These are phyloP conservation scores for Rhizopus arrhizus DNA, from an alignment of 371 early-diverging fungal genomes.

Conservation along the genomic window DNA sequence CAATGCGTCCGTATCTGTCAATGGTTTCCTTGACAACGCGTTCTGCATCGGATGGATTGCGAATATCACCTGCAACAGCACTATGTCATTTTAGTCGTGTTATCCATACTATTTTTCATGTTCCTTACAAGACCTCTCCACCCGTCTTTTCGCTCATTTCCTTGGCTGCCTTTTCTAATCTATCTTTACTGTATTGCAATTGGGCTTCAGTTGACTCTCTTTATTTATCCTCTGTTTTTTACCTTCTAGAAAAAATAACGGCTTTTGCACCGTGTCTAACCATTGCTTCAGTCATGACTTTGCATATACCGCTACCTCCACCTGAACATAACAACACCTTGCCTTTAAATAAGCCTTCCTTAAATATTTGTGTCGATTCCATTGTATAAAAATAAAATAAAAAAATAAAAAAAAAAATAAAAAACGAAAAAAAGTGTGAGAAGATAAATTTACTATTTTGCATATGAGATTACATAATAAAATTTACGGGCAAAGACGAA, in stretches of 20 bases:
- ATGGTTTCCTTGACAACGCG: slow-evolving; percentile 64
- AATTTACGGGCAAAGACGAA: neutral
- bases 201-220: neutral
- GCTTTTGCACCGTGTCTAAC: slow-evolving; percentile 76
- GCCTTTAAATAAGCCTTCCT: slow-evolving; percentile 44
- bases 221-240: slow-evolving; percentile 6
- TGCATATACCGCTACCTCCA: slow-evolving; percentile 76
- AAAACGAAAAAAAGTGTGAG: slow-evolving; percentile 4
- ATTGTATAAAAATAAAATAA: neutral
- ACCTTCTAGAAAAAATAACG: slow-evolving; percentile 68
- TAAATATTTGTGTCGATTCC: slow-evolving; percentile 51
- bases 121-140: slow-evolving; percentile 45
- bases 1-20: slow-evolving; percentile 73
- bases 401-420: neutral
- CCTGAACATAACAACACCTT: slow-evolving; percentile 55
- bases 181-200: slow-evolving; percentile 28
- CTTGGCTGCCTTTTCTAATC: slow-evolving; percentile 71
- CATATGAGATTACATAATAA: neutral
- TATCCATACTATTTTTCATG: neutral
- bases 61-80: slow-evolving; percentile 64
- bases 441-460: neutral
- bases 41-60: slow-evolving; percentile 65
- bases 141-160: slow-evolving; percentile 67
- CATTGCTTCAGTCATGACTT: slow-evolving; percentile 79
- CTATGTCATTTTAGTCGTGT: slow-evolving; percentile 16